phyloP scores from a whole-genome alignment of 2,329 filamentous ascomycete genomes.

The Lasiodiplodia gonubiensis region DNA sequence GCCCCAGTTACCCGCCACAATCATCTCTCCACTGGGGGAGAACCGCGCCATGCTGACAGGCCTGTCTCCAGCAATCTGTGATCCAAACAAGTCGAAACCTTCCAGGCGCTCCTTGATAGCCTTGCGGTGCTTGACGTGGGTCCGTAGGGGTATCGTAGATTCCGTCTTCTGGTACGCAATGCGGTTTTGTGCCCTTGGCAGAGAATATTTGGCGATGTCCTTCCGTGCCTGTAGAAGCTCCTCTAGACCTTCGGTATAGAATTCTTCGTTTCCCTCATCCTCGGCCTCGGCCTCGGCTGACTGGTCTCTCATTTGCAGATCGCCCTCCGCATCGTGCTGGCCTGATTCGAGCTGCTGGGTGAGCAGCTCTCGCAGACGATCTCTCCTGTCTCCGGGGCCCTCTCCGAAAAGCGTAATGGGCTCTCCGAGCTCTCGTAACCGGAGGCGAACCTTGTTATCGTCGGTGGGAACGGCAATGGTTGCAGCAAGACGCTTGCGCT shows the following conservation, averaged over 20 bases:
- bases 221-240: constrained; percentile 77
- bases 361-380: constrained; percentile 82
- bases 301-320: constrained; percentile 59
- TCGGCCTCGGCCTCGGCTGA: constrained; percentile 53
- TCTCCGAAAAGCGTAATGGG: constrained; percentile 95
- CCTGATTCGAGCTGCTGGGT: constrained; percentile 72
- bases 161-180: constrained; percentile 80
- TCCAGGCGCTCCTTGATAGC: constrained; percentile 81
- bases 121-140: constrained; percentile 91
- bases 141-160: constrained; percentile 80
- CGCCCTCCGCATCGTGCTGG: constrained; percentile 55
- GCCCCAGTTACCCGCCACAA: constrained; percentile 92
- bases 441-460: constrained; percentile 81
- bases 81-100: constrained; percentile 88
- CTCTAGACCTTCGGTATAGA: constrained; percentile 83
- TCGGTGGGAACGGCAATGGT: constrained; percentile 93
- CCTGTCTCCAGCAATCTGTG: constrained; percentile 88
- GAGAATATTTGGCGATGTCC: constrained; percentile 80
- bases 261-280: constrained; percentile 77
- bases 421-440: constrained; percentile 85
- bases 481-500: constrained; percentile 86
- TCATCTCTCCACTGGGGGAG: constrained; percentile 79
- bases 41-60: constrained; percentile 92
- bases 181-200: constrained; percentile 80
- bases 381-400: constrained; percentile 81